A percentile compares a stretch with the other conserved stretches of the same genome.
These are phyloP conservation scores for Colletotrichum orbiculare DNA, from an alignment of 2,329 filamentous ascomycete species.

Conservation along the genomic window DNA sequence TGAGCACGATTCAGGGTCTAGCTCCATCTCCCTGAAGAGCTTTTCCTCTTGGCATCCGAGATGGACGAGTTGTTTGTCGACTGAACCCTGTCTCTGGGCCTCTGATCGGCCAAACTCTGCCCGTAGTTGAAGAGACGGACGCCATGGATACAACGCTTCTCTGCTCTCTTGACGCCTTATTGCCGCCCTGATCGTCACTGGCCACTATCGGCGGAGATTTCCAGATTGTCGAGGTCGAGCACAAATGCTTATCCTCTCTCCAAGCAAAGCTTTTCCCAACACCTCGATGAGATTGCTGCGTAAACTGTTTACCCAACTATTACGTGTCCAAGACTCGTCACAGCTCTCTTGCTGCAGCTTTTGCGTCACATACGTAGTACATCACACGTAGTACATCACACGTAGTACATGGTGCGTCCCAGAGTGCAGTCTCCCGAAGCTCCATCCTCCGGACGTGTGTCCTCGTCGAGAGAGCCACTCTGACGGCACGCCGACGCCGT, in stretches of 20 bases:
- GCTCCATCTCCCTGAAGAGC: constrained; percentile 14
- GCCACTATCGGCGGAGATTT: too few relatives aligned
- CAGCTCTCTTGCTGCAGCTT: too few relatives aligned
- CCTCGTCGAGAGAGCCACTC: background rate
- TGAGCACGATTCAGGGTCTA: constrained; percentile 19
- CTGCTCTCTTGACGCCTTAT: too few relatives aligned
- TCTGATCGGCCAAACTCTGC: background rate
- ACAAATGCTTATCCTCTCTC: background rate
- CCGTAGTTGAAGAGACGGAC: background rate
- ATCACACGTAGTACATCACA: too few relatives aligned
- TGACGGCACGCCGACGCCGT: background rate
- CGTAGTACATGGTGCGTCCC: too few relatives aligned
- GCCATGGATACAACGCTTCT: too few relatives aligned
- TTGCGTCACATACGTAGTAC: too few relatives aligned
- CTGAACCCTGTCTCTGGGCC: background rate
- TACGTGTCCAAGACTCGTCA: background rate
- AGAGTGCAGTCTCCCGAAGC: too few relatives aligned
- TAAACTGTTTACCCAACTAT: background rate
- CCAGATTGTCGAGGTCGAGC: too few relatives aligned
- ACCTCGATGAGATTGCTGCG: too few relatives aligned
- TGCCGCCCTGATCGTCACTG: too few relatives aligned
- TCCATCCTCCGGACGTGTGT: background rate
- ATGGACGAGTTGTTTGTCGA: background rate
- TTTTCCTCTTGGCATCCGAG: constrained; percentile 12
- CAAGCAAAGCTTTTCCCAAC: background rate